phyloP scores from a whole-genome alignment of 345 rosid species.

The Lepidium africanum region DNA sequence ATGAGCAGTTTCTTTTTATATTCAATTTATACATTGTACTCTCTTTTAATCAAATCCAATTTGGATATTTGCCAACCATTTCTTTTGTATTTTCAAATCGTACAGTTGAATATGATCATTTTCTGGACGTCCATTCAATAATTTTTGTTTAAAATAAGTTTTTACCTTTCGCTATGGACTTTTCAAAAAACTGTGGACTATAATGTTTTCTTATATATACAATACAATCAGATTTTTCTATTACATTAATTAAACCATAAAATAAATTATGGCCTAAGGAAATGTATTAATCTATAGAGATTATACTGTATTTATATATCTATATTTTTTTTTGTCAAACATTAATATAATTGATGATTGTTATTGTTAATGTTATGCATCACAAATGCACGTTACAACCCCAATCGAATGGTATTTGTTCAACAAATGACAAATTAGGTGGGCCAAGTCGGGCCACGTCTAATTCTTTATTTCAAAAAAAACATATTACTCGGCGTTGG shows the following conservation, averaged over 20 bases:
- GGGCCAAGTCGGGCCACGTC: conserved; percentile 29
- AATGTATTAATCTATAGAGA: too few relatives aligned
- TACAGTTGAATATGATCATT: not conserved
- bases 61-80: conserved; percentile 1
- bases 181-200: conserved; percentile 22
- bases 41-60: not conserved
- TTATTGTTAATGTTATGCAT: conserved; percentile 1
- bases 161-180: conserved; percentile 8
- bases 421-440: conserved; percentile 13
- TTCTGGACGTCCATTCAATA: not conserved
- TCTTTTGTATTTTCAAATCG: not conserved
- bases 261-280: too few relatives aligned
- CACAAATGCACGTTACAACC: conserved; percentile 24
- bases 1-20: not conserved
- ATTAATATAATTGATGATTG: not conserved
- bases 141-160: not conserved
- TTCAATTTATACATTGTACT: not conserved
- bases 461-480: conserved; percentile 10
- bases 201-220: not conserved
- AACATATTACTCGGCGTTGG: not conserved
- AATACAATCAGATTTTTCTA: too few relatives aligned
- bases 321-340: too few relatives aligned
- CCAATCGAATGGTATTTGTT: not conserved
- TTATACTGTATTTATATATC: too few relatives aligned
- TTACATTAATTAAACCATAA: too few relatives aligned